Percentiles rank a stretch among this genome's conserved stretches.
phyloP scores from a whole-genome alignment of 2,329 filamentous ascomycete species.

The Fusarium vanettenii region DNA sequence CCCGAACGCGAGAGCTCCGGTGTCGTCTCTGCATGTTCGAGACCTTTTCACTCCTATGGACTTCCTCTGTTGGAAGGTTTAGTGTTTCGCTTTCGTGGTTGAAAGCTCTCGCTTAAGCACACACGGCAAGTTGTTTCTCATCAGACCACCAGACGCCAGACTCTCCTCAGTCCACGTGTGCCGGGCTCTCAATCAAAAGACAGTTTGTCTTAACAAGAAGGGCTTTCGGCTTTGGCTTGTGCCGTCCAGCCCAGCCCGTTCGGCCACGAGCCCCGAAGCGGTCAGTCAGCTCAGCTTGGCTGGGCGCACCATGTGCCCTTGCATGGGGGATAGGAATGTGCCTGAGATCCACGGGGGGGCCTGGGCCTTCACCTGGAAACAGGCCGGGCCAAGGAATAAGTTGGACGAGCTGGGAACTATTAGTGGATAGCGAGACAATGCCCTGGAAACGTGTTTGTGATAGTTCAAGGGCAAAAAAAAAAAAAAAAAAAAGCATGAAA shows the following conservation, averaged over 20 bases:
- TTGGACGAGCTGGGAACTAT: slow-evolving; percentile 12
- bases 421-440: slow-evolving; percentile 21
- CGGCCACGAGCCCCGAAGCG: slow-evolving; percentile 31
- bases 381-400: slow-evolving; percentile 8
- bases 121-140: slow-evolving; percentile 14
- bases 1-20: slow-evolving; percentile 14
- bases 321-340: slow-evolving; percentile 33
- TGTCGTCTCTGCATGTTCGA: neutral
- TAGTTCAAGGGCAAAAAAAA: slow-evolving; percentile 13
- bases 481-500: slow-evolving; percentile 4
- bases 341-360: slow-evolving; percentile 34
- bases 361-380: slow-evolving; percentile 10
- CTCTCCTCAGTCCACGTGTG: neutral
- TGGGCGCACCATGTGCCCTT: slow-evolving; percentile 36
- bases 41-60: neutral
- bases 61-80: slow-evolving; percentile 1
- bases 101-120: slow-evolving; percentile 19
- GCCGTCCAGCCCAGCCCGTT: slow-evolving; percentile 11
- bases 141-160: slow-evolving; percentile 7
- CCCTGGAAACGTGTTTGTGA: slow-evolving; percentile 23
- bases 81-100: slow-evolving; percentile 1
- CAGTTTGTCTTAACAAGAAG: neutral
- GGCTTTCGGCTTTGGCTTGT: slow-evolving; percentile 6
- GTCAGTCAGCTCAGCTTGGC: slow-evolving; percentile 38
- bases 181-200: slow-evolving; percentile 5